A percentile compares a stretch with the other conserved stretches of the same genome.
Evolutionary conservation across 495 filamentous ascomycete species (phyloP).

Genomic region (Bacidia rubella): DNA sequence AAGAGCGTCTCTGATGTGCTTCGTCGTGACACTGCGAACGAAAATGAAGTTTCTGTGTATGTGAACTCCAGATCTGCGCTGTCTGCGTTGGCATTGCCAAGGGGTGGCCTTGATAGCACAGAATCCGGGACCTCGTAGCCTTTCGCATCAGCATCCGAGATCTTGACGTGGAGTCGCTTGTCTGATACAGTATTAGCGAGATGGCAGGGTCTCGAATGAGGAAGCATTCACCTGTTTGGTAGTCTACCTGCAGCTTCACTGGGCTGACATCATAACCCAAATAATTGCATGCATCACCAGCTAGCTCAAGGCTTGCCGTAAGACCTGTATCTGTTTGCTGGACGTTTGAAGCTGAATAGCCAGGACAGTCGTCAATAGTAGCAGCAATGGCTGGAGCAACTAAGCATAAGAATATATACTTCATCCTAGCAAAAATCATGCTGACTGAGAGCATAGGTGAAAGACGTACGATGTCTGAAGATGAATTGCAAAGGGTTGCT

Average conservation of each 20-base stretch:
- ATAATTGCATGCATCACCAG: slow-evolving; percentile 53
- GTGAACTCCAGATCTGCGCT: slow-evolving; percentile 48
- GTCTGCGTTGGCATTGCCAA: slow-evolving; percentile 15
- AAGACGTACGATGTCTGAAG: not conserved
- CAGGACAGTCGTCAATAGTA: slow-evolving; percentile 41
- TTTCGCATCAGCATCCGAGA: slow-evolving; percentile 58
- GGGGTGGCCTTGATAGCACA: slow-evolving; percentile 49
- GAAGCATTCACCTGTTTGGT: slow-evolving; percentile 50
- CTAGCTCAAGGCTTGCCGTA: slow-evolving; percentile 53
- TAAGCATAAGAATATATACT: not conserved
- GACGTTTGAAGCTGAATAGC: slow-evolving; percentile 58
- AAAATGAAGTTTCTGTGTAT: slow-evolving; percentile 56
- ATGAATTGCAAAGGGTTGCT: not conserved
- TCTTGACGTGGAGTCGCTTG: slow-evolving; percentile 67
- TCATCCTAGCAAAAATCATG: not conserved
- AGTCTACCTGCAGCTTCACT: slow-evolving; percentile 57
- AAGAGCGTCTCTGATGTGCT: slow-evolving; percentile 57
- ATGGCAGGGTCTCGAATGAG: not conserved
- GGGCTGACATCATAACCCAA: slow-evolving; percentile 57
- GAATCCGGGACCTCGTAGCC: slow-evolving; percentile 68
- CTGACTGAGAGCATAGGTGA: not conserved
- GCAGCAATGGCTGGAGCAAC: not conserved
- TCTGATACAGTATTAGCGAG: slow-evolving; percentile 29
- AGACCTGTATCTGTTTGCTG: slow-evolving; percentile 35
- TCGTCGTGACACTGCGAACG: slow-evolving; percentile 54